Base-by-base conservation (phyloP, 2,329 filamentous ascomycete genomes). In the Coniochaeta sp. region DNA sequence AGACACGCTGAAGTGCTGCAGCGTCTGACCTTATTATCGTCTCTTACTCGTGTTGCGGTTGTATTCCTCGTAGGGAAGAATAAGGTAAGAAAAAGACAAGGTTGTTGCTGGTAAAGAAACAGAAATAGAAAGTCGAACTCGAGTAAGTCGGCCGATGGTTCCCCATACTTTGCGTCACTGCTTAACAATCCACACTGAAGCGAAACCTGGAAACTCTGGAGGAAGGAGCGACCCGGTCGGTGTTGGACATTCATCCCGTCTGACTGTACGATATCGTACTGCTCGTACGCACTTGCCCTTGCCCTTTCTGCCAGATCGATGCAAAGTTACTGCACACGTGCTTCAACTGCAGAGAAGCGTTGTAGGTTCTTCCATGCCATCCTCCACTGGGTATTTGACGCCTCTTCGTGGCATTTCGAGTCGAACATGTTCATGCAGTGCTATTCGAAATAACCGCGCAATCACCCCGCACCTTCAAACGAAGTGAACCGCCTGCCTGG, bases 371-470 rank as follows among this genome's bases (percentile, higher is more conserved):
- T n/a, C n/a, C n/a, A n/a, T n/a, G n/a, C n/a, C n/a, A n/a, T n/a
- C n/a, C n/a, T n/a, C n/a, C n/a, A n/a, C n/a, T n/a, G n/a, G n/a
- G n/a, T n/a, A n/a, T n/a, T n/a, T n/a, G n/a, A n/a, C 16, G 33
- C 33, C 33, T 38, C 33, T 18, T 38, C 33, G 33, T 38, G 33
- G 33, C 33, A 38, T 38, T 18, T 35, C n/a, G n/a, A n/a, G n/a
- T n/a, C n/a, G n/a, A n/a, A n/a, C 20, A 12, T 26, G 38, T 42
- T 42, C 38, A 24, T 22, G 38, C 38, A 42, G 38, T 42, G 38
- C 38, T 42, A n/a, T n/a, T n/a, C n/a, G n/a, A n/a, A 38, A 38
- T 38, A 42, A 42, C 38, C 38, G 38, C 38, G 38, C 38, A 42
- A 42, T 42, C 38, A 42, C n/a, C 38, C 38, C 38, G 38, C 38